Evolutionary conservation across 805 yeast genomes (phyloP).

Genomic region (Saccharomycopsis sp.): DNA sequence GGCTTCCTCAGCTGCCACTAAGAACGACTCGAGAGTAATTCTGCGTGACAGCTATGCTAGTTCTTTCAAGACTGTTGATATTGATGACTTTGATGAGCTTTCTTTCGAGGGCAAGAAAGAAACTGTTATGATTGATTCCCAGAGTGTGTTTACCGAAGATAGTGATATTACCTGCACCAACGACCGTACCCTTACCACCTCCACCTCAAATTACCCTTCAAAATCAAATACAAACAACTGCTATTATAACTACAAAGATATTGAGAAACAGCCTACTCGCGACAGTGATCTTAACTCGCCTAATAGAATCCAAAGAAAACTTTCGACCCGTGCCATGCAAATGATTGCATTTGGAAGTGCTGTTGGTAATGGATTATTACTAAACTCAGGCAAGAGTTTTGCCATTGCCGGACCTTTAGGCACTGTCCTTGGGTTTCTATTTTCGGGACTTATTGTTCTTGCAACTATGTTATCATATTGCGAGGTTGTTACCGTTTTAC

Average conservation of each 20-base stretch:
- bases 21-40: neutral
- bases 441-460: constrained; percentile 59
- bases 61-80: neutral
- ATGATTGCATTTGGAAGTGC: constrained; percentile 78
- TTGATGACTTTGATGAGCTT: neutral
- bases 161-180: neutral
- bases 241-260: neutral
- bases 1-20: neutral
- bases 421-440: constrained; percentile 54
- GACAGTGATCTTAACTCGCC: constrained; percentile 15
- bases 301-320: constrained; percentile 43
- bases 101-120: neutral
- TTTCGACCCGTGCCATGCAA: constrained; percentile 61
- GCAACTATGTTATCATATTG: constrained; percentile 70
- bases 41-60: neutral
- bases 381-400: constrained; percentile 67
- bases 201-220: too few species aligned
- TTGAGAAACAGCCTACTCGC: neutral
- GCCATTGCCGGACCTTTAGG: constrained; percentile 79
- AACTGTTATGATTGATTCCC: neutral
- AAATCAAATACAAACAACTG: neutral
- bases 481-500: constrained; percentile 76
- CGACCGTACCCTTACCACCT: neutral
- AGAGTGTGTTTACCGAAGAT: constrained; percentile 5
- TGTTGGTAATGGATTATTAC: constrained; percentile 65